Percentiles rank a stretch among this genome's conserved stretches.
phyloP scores from a whole-genome alignment of 192 early-diverging fungal species.

The Martensiomyces pterosporus region DNA sequence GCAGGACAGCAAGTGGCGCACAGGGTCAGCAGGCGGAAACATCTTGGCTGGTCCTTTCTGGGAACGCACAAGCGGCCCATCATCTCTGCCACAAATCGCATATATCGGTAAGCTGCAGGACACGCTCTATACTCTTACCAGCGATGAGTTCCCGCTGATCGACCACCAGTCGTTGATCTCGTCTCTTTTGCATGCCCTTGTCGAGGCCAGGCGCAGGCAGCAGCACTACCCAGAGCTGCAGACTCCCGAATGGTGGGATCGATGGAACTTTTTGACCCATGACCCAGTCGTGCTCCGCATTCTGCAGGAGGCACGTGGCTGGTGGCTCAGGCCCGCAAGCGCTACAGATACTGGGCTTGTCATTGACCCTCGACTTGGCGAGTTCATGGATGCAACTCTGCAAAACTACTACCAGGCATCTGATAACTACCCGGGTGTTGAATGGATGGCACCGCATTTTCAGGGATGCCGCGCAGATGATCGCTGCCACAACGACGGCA shows the following conservation, averaged over 20 bases:
- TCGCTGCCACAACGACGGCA: conserved; percentile 17
- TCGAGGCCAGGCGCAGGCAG: conserved; percentile 26
- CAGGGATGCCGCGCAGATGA: conserved; percentile 11
- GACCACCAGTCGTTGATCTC: conserved; percentile 41
- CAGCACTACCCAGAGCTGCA: conserved; percentile 43
- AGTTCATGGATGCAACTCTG: conserved; percentile 18
- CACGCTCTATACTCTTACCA: conserved; percentile 65
- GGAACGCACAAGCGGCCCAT: conserved; percentile 25
- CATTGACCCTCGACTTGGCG: conserved; percentile 23
- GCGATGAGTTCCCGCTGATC: conserved; percentile 63
- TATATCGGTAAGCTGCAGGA: conserved; percentile 64
- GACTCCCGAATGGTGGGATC: conserved; percentile 40
- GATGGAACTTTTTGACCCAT: conserved; percentile 40
- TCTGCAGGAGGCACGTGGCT: conserved; percentile 37
- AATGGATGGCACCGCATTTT: neutral
- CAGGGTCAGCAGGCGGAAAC: conserved; percentile 41
- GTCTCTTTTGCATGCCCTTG: conserved; percentile 42
- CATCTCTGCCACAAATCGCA: conserved; percentile 37
- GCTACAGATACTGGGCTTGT: conserved; percentile 6
- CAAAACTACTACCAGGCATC: conserved; percentile 14
- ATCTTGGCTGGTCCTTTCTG: conserved; percentile 37
- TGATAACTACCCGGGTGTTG: neutral
- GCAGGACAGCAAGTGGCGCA: conserved; percentile 31
- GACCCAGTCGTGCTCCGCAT: conserved; percentile 41
- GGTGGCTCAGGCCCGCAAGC: conserved; percentile 23